Evolutionary conservation across 768 basidiomycete species (phyloP).

Genomic region (Tephrocybe sp.): DNA sequence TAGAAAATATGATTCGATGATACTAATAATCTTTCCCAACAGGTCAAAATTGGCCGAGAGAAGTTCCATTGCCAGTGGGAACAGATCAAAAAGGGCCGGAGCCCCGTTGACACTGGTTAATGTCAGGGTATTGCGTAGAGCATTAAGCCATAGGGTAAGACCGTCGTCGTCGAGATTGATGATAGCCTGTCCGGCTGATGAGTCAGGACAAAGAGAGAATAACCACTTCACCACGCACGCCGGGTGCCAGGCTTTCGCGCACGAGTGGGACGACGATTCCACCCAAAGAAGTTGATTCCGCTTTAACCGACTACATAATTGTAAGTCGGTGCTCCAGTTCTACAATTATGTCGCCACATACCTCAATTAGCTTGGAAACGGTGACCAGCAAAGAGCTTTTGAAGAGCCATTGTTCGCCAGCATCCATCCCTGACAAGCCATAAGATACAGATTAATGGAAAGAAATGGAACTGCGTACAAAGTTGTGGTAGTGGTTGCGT

Average conservation of each 20-base stretch:
- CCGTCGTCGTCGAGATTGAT: conserved; percentile 78
- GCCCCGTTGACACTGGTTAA: conserved; percentile 47
- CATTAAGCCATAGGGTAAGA: conserved; percentile 69
- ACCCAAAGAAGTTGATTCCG: conserved; percentile 55
- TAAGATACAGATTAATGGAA: not conserved
- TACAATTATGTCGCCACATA: conserved; percentile 27
- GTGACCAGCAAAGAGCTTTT: conserved; percentile 70
- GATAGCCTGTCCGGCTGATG: conserved; percentile 44
- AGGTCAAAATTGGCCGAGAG: conserved; percentile 72
- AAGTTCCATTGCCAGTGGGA: conserved; percentile 61
- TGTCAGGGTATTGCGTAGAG: conserved; percentile 62
- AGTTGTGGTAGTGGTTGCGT: conserved; percentile 65
- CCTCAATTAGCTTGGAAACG: conserved; percentile 69
- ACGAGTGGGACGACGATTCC: conserved; percentile 64
- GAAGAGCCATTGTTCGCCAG: conserved; percentile 69
- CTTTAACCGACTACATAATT: conserved; percentile 57
- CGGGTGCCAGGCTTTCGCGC: conserved; percentile 59
- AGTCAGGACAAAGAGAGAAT: conserved; percentile 4
- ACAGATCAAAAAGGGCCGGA: conserved; percentile 59
- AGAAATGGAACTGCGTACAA: conserved; percentile 46
- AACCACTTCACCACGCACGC: conserved; percentile 33
- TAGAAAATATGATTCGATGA: conserved; percentile 81
- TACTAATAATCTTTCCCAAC: conserved; percentile 61
- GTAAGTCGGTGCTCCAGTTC: not conserved
- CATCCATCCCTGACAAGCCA: conserved; percentile 55